Conservation (phyloP, 129 eudicot species). For the Saposhnikovia divaricata region DNA sequence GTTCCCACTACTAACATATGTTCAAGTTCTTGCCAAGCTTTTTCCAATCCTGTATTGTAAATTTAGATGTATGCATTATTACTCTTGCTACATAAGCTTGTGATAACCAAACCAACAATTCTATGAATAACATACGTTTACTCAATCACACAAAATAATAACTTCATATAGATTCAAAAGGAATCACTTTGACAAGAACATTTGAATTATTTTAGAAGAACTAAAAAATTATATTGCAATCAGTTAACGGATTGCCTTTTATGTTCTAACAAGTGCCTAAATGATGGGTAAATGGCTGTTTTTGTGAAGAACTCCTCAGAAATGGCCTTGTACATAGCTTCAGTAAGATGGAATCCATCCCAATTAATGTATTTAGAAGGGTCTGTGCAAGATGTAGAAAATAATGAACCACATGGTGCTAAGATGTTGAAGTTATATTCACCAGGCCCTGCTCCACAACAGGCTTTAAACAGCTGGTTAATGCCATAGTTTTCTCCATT, state of each 20-base stretch:
- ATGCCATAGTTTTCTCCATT: conserved; percentile 39
- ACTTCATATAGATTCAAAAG: neutral
- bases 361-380: conserved; percentile 70
- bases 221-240: neutral
- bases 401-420: conserved; percentile 54
- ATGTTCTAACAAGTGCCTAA: conserved; percentile 31
- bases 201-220: neutral
- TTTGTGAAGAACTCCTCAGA: conserved; percentile 44
- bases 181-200: neutral
- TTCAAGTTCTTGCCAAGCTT: too few relatives aligned
- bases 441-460: conserved; percentile 62
- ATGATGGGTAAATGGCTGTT: conserved; percentile 40
- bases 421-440: conserved; percentile 41
- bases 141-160: too few relatives aligned
- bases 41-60: neutral
- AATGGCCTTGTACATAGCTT: conserved; percentile 64
- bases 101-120: too few relatives aligned
- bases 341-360: conserved; percentile 89
- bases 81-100: too few relatives aligned
- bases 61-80: neutral
- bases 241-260: conserved; percentile 20
- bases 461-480: conserved; percentile 50
- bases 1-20: too few relatives aligned
- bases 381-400: conserved; percentile 41
- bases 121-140: too few relatives aligned